Conservation (phyloP, 768 basidiomycete species). For the Piloderma croceum region DNA sequence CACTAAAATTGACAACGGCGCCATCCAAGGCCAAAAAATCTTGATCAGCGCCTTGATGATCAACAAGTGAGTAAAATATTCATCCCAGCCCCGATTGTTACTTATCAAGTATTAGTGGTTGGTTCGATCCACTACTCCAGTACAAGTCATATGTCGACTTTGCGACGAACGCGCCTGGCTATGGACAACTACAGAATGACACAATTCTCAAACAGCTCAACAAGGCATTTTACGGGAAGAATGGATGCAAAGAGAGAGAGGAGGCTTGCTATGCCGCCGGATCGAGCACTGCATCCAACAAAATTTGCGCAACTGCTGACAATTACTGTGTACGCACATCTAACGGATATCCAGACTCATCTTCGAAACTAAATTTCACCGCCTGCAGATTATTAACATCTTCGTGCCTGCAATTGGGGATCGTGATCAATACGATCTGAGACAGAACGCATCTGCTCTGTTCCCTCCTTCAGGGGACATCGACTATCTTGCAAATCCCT, state of each 20-base stretch:
- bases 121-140: conserved; percentile 42
- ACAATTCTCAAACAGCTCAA: conserved; percentile 29
- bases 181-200: conserved; percentile 37
- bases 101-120: conserved; percentile 29
- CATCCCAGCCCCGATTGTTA: neutral
- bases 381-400: conserved; percentile 25
- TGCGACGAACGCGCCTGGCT: conserved; percentile 39
- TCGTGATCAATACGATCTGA: conserved; percentile 34
- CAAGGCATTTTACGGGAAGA: conserved; percentile 25
- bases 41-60: conserved; percentile 40
- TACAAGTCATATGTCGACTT: conserved; percentile 37
- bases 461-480: conserved; percentile 38
- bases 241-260: conserved; percentile 35
- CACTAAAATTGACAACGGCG: conserved; percentile 28
- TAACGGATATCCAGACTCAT: conserved; percentile 5
- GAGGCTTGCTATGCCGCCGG: conserved; percentile 37
- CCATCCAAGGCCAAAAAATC: conserved; percentile 31
- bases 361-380: neutral
- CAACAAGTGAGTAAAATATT: conserved; percentile 26
- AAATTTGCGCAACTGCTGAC: conserved; percentile 32
- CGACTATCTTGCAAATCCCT: conserved; percentile 23
- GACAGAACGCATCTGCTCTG: conserved; percentile 28
- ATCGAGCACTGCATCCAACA: conserved; percentile 22
- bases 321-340: conserved; percentile 38
- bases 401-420: conserved; percentile 30